Evolutionary conservation across 2,329 filamentous ascomycete species (phyloP).

Genomic region (Ascochyta rabiei): DNA sequence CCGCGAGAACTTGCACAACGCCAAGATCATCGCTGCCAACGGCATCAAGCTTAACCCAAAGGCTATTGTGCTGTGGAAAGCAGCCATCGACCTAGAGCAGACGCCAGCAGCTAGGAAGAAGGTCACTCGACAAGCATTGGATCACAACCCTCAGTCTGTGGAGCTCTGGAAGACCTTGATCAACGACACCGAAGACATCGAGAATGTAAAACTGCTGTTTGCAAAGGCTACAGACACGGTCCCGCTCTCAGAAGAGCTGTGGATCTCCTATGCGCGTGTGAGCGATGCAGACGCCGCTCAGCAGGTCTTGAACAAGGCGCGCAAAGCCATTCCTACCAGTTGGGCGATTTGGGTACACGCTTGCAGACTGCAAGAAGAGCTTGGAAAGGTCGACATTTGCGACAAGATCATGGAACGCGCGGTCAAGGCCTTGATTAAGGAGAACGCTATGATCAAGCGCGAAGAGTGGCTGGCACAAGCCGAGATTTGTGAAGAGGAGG

Average conservation of each 20-base stretch:
- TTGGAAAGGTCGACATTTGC: slow-evolving; percentile 78
- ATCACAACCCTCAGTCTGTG: slow-evolving; percentile 92
- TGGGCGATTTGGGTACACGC: slow-evolving; percentile 98
- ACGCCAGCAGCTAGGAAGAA: slow-evolving; percentile 86
- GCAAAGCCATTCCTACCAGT: slow-evolving; percentile 90
- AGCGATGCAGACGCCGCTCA: slow-evolving; percentile 92
- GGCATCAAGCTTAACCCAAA: slow-evolving; percentile 90
- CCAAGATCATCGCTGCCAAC: slow-evolving; percentile 91
- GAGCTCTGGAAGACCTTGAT: slow-evolving; percentile 98
- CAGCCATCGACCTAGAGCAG: slow-evolving; percentile 90
- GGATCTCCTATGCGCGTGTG: slow-evolving; percentile 89
- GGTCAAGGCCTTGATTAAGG: slow-evolving; percentile 83
- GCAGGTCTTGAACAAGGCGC: slow-evolving; percentile 91
- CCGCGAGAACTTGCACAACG: slow-evolving; percentile 75
- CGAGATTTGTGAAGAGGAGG: slow-evolving; percentile 92
- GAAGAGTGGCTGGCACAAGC: slow-evolving; percentile 97
- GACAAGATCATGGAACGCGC: slow-evolving; percentile 91
- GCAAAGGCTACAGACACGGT: slow-evolving; percentile 97
- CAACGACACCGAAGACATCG: slow-evolving; percentile 88
- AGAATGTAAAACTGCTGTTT: slow-evolving; percentile 84
- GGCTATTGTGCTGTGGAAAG: slow-evolving; percentile 90
- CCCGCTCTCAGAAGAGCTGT: slow-evolving; percentile 89
- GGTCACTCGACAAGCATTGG: slow-evolving; percentile 87
- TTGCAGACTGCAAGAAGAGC: slow-evolving; percentile 85
- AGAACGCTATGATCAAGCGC: slow-evolving; percentile 94